These are phyloP conservation scores for Venturiaceae sp. DNA, from an alignment of 2,329 filamentous ascomycete genomes.

Conservation along the genomic window DNA sequence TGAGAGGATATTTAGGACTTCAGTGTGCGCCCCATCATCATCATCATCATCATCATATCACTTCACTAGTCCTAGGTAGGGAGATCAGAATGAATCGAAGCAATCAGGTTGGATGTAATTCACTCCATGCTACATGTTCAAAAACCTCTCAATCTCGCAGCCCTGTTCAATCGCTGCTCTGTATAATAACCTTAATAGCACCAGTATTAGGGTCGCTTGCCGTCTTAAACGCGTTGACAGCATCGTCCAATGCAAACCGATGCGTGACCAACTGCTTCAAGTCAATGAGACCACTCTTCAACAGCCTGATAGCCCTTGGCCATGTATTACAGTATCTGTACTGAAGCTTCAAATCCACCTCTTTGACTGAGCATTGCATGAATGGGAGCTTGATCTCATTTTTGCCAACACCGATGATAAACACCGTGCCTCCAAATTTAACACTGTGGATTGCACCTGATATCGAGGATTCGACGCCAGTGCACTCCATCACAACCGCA, in stretches of 20 bases:
- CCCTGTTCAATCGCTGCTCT: constrained; percentile 45
- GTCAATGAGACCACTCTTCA: constrained; percentile 77
- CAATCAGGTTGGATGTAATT: too few relatives aligned
- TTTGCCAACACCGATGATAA: constrained; percentile 90
- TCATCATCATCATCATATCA: too few relatives aligned
- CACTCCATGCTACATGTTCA: not conserved
- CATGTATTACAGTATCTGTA: constrained; percentile 96
- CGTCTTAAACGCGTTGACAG: constrained; percentile 80
- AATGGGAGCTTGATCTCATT: constrained; percentile 94
- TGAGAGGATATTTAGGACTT: too few relatives aligned
- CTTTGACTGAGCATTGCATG: constrained; percentile 81
- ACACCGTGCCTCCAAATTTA: constrained; percentile 95
- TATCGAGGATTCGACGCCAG: constrained; percentile 85
- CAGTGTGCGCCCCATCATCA: too few relatives aligned
- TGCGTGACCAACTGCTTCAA: constrained; percentile 79
- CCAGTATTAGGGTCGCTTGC: constrained; percentile 81
- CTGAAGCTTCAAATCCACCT: constrained; percentile 93
- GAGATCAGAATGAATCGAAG: too few relatives aligned
- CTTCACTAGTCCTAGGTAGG: too few relatives aligned
- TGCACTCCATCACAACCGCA: constrained; percentile 79
- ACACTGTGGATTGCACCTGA: constrained; percentile 76
- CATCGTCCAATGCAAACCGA: constrained; percentile 75
- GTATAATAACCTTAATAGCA: constrained; percentile 96
- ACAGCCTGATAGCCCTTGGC: constrained; percentile 82
- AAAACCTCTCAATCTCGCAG: too few relatives aligned